Base-by-base conservation (phyloP, 306 rosid genomes). In the Cyclanthera cordifolia region DNA sequence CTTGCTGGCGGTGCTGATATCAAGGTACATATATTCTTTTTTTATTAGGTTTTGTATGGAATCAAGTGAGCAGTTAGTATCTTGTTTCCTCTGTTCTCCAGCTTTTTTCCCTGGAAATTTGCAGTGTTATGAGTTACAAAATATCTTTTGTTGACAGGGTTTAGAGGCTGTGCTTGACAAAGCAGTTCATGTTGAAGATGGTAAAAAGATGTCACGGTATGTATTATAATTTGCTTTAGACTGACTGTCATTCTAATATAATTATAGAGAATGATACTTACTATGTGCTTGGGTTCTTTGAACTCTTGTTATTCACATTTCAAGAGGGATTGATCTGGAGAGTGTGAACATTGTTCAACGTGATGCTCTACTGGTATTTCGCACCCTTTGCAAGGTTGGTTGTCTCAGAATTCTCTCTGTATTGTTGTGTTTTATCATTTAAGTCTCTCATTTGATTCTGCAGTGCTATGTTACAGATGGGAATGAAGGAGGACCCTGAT, bases 1-100 rank as follows among this genome's bases (percentile, higher is more conserved):
- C 99, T 94, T 79, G 96, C 97, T 25, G 99, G 92, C 65, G 96
- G 95, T 74, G 90, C 96, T 72, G 99, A 94, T 83, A 94, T 94
- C 81, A 94, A 88, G 95, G 97, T 94, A 71, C 76, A 69, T 46
- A 65, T 56, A 68, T 59, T 12, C 27, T 74, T 77, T 66, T 55
- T 23, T 17, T 49, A 6, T 13, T 13, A 11, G 34, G 52, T 20
- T 21, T 63, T 41, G 32, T 63, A 37, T 41, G 19, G 30, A 61
- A 19, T 20, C 27, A 4, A 39, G 17, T 63, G 52, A 63, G 15
- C 28, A 63, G 32, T 21, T 21, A 39, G 55, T 72, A 23, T 47
- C 57, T 23, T 27, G 73, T 69, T 9, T 45, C 64, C 53, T 64
- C 56, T 20, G 13, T 67, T 48, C 17, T 19, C 43, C 45, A 53